Evolutionary conservation across 108 stramenopile species (phyloP), one percentile per base, ranked within the genome.

Genomic region (Nannochloropsis salina): DNA sequence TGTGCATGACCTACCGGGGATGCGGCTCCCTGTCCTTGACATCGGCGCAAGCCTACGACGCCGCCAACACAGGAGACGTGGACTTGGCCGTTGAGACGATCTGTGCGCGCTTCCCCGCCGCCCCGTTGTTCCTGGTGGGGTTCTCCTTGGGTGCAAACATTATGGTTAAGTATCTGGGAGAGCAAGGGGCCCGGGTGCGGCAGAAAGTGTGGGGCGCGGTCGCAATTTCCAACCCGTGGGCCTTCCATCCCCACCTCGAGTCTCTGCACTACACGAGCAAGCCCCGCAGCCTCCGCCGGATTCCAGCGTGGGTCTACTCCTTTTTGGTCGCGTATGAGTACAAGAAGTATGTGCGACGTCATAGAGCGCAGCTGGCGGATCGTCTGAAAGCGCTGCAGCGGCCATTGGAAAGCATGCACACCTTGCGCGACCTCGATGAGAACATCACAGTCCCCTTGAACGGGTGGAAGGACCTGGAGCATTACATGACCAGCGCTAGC

Each of bases 101-200:
- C 40, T 44, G 74, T 12, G 45, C 83, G 8, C 22, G 83, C 22
- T 41, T 21, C 43, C 83, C 83, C n/a, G 74, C 22, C 40, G 22
- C 31, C 5, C 43, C 83, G 11, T 41, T 84, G 42, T 21, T 44
- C 22, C 61, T 79, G 61, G 22, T 84, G 83, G 83, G 83, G 21
- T 84, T 84, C 22, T 74, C 61, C 74, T 44, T 84, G 5, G 83
- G 83, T 2, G 83, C 83, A 0, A 79, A 79, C 21, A 31, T 84
- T 6, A 47, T 41, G 40, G 74, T 84, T 11, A 84, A 84, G 83
- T 84, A 84, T 22, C 21, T 84, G 83, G 83, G 83, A 20, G 83
- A 84, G 21, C 21, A 44, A 40, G 83, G 61, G 22, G 20, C 61
- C n/a, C 61, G 61, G 6, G 45, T 44, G 3, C 21, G 11, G 22